Evolutionary conservation across 2,329 filamentous ascomycete genomes (phyloP), one percentile per base, ranked within the genome.

Genomic region (Cercospora berteroae): DNA sequence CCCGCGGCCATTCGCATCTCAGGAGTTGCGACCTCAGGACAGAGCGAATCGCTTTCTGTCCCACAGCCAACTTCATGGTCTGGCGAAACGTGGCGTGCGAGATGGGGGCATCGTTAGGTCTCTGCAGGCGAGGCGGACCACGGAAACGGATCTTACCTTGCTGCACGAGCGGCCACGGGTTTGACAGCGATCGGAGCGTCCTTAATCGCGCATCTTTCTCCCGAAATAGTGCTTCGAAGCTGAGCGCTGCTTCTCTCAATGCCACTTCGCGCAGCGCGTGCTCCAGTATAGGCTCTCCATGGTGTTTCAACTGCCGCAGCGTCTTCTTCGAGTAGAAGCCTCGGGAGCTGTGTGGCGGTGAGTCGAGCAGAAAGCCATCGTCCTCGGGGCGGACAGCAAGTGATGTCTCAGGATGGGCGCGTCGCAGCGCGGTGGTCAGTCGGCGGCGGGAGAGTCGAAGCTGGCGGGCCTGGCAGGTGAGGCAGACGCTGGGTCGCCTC

Each of bases 21-120:
- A 77, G 67, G 6, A 79, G 69, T 62, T 79, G 77, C 7, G 69
- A 69, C 12, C 74, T 69, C 13, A 79, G 59, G 5, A 78, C 65
- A 4, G 62, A 50, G 0, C 75, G 71, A 9, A 73, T 63, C 1
- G 61, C 39, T 61, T 75, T 75, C 56, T 59, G 63, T 29, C 63
- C 67, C n/a, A 44, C 25, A 3, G 73, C 69, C 12, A 65, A 60
- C 9, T 62, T 65, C n/a, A 77, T 60, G 18, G 66, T 65, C 25
- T 67, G 31, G 6, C 75, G 71, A 44, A 77, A 78, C 1, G 65
- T 67, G 7, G 58, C 48, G 50, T 75, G 72, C 2, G 75, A 64
- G 3, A 77, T 70, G 4, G 68, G 68, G 2, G 64, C 25, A 29
- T 64, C 25, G 7, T 64, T 13, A 12, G 52, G 61, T 8, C 16